Evolutionary conservation across 2,329 filamentous ascomycete species (phyloP), one percentile per base, ranked within the genome.

Genomic region (Aspergillus flavus): DNA sequence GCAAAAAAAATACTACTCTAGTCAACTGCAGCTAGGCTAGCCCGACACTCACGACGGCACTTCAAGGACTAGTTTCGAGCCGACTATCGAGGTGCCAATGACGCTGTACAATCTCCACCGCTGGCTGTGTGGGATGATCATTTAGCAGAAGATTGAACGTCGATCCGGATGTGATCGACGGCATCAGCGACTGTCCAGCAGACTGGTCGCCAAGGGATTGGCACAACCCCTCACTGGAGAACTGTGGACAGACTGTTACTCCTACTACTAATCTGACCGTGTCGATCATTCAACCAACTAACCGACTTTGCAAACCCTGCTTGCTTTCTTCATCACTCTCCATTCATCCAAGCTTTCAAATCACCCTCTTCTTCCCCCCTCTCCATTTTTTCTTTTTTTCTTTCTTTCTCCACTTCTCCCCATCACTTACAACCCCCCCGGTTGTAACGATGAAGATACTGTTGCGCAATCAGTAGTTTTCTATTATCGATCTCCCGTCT

Each of bases 261-360:
- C 30, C 30, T 10, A 10, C 32, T 34, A 12, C 36, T 41, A 41
- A 41, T 45, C 57, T 59, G 46, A 34, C 48, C 34, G 48, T 50
- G 57, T 59, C 57, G 46, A 59, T 59, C 46, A 28, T 54, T 23
- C 46, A 52, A 46, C 57, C 16, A 48, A 58, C 57, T 21, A 48
- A 58, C 43, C 11, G 34, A 41, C 46, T n/a, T 21, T 32, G 19
- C 52, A 54, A 61, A 56, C 59, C 52, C 59, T 61, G 59, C 59
- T 21, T 39, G 30, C 23, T 14, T 50, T 23, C 32, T 45, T 45
- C 43, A 45, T 58, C 11, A 12, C 10, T 36, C 34, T 12, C 34
- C 34, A 36, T 34, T 28, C 28, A 58, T 34, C 10, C 16, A 12
- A 58, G 45, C 23, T 28, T n/a, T 32, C 28, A 28, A 41, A 23